phyloP scores from a whole-genome alignment of 1,139 yeast species.

The Arxiozyma telluris region DNA sequence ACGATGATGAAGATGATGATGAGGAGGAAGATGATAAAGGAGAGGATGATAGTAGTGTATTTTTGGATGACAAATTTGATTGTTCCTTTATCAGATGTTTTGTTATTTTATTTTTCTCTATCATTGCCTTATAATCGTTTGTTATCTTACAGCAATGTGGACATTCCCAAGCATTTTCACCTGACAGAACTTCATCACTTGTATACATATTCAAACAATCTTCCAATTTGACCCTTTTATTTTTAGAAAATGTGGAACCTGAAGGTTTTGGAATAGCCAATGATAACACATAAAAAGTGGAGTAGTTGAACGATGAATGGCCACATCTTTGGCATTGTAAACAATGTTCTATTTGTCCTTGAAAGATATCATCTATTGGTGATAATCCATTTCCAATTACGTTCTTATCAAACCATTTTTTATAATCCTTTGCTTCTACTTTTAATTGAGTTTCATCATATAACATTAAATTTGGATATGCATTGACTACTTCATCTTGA shows the following conservation, averaged over 20 bases:
- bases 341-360: slow-evolving; percentile 60
- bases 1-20: not conserved
- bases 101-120: slow-evolving; percentile 21
- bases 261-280: slow-evolving; percentile 50
- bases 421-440: slow-evolving; percentile 41
- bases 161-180: slow-evolving; percentile 75
- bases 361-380: slow-evolving; percentile 54
- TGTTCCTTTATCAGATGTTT: slow-evolving; percentile 9
- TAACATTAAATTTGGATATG: slow-evolving; percentile 31
- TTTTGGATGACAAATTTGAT: slow-evolving; percentile 1
- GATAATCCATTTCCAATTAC: slow-evolving; percentile 52
- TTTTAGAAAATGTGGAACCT: slow-evolving; percentile 24
- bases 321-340: slow-evolving; percentile 59
- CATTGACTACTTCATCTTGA: slow-evolving; percentile 32
- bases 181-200: slow-evolving; percentile 56
- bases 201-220: slow-evolving; percentile 62
- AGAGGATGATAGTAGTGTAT: not conserved
- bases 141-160: slow-evolving; percentile 48
- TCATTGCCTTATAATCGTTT: slow-evolving; percentile 4
- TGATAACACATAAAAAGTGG: slow-evolving; percentile 56
- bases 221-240: slow-evolving; percentile 37
- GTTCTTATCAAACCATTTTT: slow-evolving; percentile 49
- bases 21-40: slow-evolving; percentile 1
- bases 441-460: slow-evolving; percentile 32
- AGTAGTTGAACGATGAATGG: slow-evolving; percentile 46